Conservation (phyloP, 2,329 filamentous ascomycete species). For the Cladosporium sp. region DNA sequence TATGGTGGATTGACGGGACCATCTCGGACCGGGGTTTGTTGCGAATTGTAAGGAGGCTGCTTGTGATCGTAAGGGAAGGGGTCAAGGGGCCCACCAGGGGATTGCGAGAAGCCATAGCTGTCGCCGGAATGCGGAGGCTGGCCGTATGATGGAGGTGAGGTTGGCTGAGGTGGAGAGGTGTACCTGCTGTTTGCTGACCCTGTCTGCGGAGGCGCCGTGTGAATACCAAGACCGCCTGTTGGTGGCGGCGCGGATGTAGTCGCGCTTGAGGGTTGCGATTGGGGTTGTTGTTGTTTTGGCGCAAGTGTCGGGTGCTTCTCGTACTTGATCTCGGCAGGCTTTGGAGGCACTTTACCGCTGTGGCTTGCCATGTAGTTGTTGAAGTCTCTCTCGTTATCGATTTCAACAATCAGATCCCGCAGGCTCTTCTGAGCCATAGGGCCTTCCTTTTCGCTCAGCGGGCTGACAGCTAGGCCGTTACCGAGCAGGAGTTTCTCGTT, state of each 20-base stretch:
- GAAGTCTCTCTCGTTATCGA: slow-evolving; percentile 86
- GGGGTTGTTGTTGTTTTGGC: slow-evolving; percentile 29
- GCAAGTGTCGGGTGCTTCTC: slow-evolving; percentile 65
- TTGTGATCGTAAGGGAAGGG: slow-evolving; percentile 10
- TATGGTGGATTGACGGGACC: slow-evolving; percentile 27
- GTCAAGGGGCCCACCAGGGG: slow-evolving; percentile 4
- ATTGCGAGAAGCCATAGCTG: slow-evolving; percentile 9
- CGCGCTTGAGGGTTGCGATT: background rate
- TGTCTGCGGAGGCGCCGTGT: slow-evolving; percentile 22
- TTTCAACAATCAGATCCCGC: slow-evolving; percentile 72
- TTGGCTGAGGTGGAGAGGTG: slow-evolving; percentile 13
- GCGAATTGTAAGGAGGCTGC: slow-evolving; percentile 10
- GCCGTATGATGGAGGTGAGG: slow-evolving; percentile 17
- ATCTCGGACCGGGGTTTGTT: slow-evolving; percentile 20
- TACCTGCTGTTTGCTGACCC: slow-evolving; percentile 25
- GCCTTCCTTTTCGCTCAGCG: slow-evolving; percentile 44
- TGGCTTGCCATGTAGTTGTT: slow-evolving; percentile 71
- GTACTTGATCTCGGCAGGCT: slow-evolving; percentile 72
- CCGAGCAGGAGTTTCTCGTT: slow-evolving; percentile 90
- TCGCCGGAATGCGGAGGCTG: background rate
- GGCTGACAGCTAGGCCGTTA: slow-evolving; percentile 84
- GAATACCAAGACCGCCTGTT: slow-evolving; percentile 21
- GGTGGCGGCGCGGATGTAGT: slow-evolving; percentile 3
- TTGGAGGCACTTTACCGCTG: slow-evolving; percentile 63
- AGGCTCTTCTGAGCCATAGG: slow-evolving; percentile 60